Base-by-base conservation (phyloP, 176 grass and related monocot species). In the Phoenix roebelenii region DNA sequence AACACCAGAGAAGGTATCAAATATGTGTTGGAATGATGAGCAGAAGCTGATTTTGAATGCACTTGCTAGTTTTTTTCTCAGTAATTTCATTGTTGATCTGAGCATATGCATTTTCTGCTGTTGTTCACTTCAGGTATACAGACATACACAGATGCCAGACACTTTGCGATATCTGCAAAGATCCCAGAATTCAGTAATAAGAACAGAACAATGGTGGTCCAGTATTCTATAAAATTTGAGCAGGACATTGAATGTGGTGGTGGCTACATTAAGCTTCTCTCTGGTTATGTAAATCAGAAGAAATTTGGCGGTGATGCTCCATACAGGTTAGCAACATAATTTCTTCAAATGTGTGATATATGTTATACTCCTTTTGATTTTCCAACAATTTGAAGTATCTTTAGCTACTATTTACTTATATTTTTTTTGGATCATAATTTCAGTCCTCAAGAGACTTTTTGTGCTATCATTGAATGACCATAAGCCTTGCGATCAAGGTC, bases 141-240 rank as follows among this genome's bases (percentile, higher is more conserved):
- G 67, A 99, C 94, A 67, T 66, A 75, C 22, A 61, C 80, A 16
- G 94, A 99, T 81, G 88, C 94, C 50, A 86, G 82, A 28, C 88
- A 99, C 71, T 99, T 85, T 76, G 94, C 88, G 25, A 93, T 99
- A 65, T 99, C 94, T 22, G 94, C 94, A 50, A 93, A 99, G 70
- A 79, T 93, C 55, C 82, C 82, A 0, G 79, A 99, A 65, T 88
- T 91, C 67, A 93, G 81, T 75, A 99, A 99, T 79, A 81, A 89
- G 75, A 77, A 77, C 15, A 71, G 79, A 2, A 93, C 84, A 19
- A 72, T 99, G 57, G 94, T 99, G 16, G 55, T 99, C 17, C 94
- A 99, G 69, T 99, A 99, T 44, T 99, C 94, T 12, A 99, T 93
- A 63, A 99, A 91, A 76, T 85, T 99, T 83, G 94, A 99, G 80